Evolutionary conservation across 495 filamentous ascomycete genomes (phyloP), one percentile per base, ranked within the genome.

Genomic region (Thozetella sp.): DNA sequence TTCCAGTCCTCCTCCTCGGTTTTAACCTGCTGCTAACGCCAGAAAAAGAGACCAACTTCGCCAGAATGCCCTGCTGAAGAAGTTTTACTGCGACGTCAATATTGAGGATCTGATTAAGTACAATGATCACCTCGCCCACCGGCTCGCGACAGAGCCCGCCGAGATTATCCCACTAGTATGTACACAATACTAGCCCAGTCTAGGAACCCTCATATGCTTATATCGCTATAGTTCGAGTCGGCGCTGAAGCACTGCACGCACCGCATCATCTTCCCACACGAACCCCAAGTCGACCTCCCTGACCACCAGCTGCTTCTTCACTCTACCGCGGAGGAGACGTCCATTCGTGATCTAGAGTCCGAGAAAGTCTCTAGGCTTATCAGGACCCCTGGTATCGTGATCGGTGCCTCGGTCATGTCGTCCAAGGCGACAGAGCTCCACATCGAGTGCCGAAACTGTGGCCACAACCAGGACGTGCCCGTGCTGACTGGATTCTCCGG

Each of bases 81-180:
- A 94, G 67, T 97, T 93, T 75, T 96, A 89, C 76, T 97, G 95
- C 77, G 95, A 99, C 73, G 88, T 99, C 63, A 94, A 99, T 73
- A 92, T 99, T 63, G 91, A 91, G 34, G 96, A 99, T 72, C 79
- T 99, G 40, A 97, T 97, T 72, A 95, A 90, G 54, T 98, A 93
- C 78, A 96, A 97, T 65, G 96, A 98, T 73, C 93, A 97, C 69
- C 83, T 99, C 57, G 96, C 94, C 34, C 91, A 97, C 74, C 88
- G 90, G 68, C 84, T 99, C 55, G 90, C 89, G 19, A 93, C 89
- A 25, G 93, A 98, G 68, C 96, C 96, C 2, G 89, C 88, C 48
- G 93, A 97, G 27, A 90, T 97, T 51, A 95, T 98, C 58, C 94
- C 96, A 56, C 78, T 97, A 25, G 94, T 97, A 80, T 61, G 84